A percentile compares a stretch with the other conserved stretches of the same genome.
These are phyloP conservation scores for Emmonsia crescens DNA, from an alignment of 2,329 filamentous ascomycete genomes.

Conservation along the genomic window DNA sequence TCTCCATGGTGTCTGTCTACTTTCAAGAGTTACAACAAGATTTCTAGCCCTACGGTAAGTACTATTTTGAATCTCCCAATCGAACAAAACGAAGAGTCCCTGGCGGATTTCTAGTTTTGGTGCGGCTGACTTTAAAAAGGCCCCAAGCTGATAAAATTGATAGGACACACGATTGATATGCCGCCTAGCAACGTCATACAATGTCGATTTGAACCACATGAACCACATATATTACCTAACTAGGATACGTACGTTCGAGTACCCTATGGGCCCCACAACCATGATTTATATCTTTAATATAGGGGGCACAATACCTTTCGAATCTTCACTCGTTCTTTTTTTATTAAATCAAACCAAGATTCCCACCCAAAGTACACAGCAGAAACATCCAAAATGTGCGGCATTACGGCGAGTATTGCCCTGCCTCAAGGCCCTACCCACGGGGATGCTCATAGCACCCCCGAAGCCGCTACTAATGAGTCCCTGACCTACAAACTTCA, in stretches of 20 bases:
- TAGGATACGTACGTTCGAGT: too few relatives aligned
- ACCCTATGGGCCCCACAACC: too few relatives aligned
- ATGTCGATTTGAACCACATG: too few relatives aligned
- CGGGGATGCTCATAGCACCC: not conserved
- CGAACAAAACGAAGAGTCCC: too few relatives aligned
- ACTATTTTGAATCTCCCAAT: too few relatives aligned
- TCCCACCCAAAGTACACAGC: not conserved
- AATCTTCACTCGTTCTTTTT: not conserved
- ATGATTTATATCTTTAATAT: not conserved
- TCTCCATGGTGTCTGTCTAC: too few relatives aligned
- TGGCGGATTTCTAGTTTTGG: too few relatives aligned
- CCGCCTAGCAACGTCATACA: not conserved
- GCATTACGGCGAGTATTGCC: constrained; percentile 1
- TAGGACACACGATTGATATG: not conserved
- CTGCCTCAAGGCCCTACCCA: not conserved
- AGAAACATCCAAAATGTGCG: not conserved
- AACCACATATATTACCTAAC: too few relatives aligned
- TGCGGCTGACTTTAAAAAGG: too few relatives aligned
- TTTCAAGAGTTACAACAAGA: too few relatives aligned
- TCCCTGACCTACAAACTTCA: not conserved
- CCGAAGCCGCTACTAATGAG: not conserved
- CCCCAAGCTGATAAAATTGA: too few relatives aligned
- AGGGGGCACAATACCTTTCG: not conserved
- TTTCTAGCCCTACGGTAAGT: too few relatives aligned
- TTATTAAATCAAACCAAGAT: not conserved